A percentile compares a stretch with the other conserved stretches of the same genome.
These are phyloP conservation scores for Perkinsus olseni DNA, from an alignment of 169 alveolate genomes.

Conservation along the genomic window DNA sequence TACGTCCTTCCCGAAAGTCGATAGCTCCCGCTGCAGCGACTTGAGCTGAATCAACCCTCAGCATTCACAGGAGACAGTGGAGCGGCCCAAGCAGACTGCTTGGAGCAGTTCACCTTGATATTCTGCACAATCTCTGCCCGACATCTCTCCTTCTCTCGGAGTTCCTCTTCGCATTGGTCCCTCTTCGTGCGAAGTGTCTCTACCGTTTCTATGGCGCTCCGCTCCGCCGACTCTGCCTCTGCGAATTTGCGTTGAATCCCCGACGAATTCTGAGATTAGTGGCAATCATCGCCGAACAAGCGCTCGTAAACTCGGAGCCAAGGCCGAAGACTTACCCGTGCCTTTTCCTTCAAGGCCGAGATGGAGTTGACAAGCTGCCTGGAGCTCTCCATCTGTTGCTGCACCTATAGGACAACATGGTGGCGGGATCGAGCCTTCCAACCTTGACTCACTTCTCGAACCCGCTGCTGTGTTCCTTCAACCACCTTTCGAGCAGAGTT, in stretches of 20 bases:
- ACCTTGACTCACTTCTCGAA: not conserved
- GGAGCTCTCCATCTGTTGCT: not conserved
- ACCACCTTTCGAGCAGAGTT: constrained; percentile 7
- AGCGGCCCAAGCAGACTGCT: no score
- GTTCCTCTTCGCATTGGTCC: not conserved
- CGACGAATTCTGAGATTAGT: not conserved
- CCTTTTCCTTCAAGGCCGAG: not conserved
- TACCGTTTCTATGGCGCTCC: not conserved
- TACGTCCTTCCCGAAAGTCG: not conserved
- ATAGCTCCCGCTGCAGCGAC: not conserved
- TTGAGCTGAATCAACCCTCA: not conserved
- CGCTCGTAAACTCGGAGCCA: not conserved
- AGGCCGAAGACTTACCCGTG: not conserved
- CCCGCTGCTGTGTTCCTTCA: constrained; percentile 9
- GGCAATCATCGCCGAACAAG: not conserved
- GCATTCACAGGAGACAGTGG: not conserved
- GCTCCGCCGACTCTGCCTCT: not conserved
- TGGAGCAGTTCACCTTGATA: not conserved
- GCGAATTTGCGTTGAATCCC: not conserved
- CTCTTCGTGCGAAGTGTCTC: not conserved
- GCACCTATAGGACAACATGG: not conserved
- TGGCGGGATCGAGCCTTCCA: not conserved
- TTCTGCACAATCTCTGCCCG: not conserved
- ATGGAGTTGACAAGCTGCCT: not conserved
- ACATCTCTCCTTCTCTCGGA: not conserved